These are phyloP conservation scores for Arthrobotrys entomopaga DNA, from an alignment of 2,329 filamentous ascomycete species.

Conservation along the genomic window DNA sequence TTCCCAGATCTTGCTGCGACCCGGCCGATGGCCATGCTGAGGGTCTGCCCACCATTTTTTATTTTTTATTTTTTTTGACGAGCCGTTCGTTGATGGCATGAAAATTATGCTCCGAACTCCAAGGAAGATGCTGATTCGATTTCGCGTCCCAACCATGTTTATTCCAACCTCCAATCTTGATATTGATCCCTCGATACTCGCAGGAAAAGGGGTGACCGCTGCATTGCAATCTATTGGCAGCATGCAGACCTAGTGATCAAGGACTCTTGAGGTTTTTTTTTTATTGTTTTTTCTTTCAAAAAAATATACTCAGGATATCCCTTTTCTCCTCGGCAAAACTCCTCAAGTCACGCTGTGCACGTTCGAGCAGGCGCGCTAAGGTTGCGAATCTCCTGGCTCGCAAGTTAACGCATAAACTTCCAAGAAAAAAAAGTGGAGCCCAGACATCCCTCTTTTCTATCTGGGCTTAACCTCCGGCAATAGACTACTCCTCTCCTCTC, in stretches of 20 bases:
- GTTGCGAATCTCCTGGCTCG: conserved; percentile 55
- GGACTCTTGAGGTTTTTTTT: not conserved
- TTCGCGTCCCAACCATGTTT: conserved; percentile 50
- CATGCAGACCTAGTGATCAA: conserved; percentile 6
- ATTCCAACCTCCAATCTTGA: conserved; percentile 28
- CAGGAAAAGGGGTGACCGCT: conserved; percentile 43
- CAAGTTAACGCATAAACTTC: conserved; percentile 51
- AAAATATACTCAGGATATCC: conserved; percentile 4
- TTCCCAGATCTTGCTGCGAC: conserved; percentile 42
- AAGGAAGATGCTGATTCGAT: conserved; percentile 19
- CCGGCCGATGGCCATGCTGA: conserved; percentile 29
- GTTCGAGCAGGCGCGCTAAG: conserved; percentile 55
- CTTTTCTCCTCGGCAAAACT: conserved; percentile 49
- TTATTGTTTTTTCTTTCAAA: not conserved
- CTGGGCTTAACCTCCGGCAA: conserved; percentile 47
- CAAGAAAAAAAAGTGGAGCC: conserved; percentile 54
- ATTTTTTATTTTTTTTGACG: too few relatives aligned
- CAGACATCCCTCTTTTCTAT: conserved; percentile 34
- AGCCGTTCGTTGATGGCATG: conserved; percentile 44
- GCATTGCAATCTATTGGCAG: conserved; percentile 42
- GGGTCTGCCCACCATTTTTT: conserved; percentile 13
- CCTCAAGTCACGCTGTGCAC: conserved; percentile 45
- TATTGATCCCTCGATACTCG: not conserved
- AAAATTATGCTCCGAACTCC: conserved; percentile 44
- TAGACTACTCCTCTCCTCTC: conserved; percentile 25